These are phyloP conservation scores for Fusarium continuum DNA, from an alignment of 2,329 filamentous ascomycete species.

Conservation along the genomic window DNA sequence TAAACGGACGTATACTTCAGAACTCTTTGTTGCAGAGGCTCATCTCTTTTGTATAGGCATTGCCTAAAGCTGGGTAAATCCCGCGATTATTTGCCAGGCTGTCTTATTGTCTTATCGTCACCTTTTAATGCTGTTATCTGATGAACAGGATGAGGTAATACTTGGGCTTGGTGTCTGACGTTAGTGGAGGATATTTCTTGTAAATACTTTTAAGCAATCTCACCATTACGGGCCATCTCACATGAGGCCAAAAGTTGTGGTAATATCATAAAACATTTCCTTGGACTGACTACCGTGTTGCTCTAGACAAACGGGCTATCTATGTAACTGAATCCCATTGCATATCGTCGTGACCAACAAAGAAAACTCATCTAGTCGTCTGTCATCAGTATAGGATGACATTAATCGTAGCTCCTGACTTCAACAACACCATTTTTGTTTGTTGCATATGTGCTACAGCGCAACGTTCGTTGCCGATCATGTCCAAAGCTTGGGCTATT, in stretches of 20 bases:
- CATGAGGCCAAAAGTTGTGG: neutral
- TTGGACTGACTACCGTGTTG: constrained; percentile 4
- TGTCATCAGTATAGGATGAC: constrained; percentile 8
- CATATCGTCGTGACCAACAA: constrained; percentile 28
- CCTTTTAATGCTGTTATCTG: neutral
- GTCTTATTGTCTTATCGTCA: neutral
- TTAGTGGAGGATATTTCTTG: no score
- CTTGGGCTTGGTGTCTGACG: neutral
- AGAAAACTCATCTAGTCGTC: constrained; percentile 32
- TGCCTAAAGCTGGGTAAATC: no score
- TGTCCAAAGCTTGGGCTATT: neutral
- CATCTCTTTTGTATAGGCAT: no score
- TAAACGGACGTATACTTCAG: constrained; percentile 44
- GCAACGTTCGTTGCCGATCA: neutral
- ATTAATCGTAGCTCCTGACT: constrained; percentile 4
- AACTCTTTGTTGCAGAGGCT: no score
- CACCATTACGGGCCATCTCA: neutral
- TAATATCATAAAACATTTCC: constrained; percentile 1
- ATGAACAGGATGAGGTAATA: neutral
- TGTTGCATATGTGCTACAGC: neutral
- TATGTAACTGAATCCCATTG: constrained; percentile 9
- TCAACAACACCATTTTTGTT: neutral
- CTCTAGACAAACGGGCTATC: neutral
- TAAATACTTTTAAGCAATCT: constrained; percentile 4
- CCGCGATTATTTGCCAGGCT: no score